Conservation (phyloP, 768 basidiomycete species). For the Boletus rubropictus region DNA sequence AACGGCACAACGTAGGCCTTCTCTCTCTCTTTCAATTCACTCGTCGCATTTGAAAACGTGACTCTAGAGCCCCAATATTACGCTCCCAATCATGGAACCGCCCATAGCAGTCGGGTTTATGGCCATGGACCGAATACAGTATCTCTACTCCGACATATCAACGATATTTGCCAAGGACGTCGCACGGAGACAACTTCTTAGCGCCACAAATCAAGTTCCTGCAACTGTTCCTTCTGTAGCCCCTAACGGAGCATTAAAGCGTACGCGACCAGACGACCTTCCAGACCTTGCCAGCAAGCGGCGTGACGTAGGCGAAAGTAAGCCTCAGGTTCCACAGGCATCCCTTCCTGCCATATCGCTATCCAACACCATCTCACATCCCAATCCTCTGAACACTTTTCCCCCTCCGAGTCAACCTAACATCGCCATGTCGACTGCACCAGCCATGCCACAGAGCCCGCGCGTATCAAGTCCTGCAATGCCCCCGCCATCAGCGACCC, state of each 20-base stretch:
- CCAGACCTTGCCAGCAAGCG: conserved; percentile 51
- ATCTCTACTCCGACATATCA: conserved; percentile 59
- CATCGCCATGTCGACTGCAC: conserved; percentile 12
- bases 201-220: conserved; percentile 25
- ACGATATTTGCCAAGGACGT: conserved; percentile 58
- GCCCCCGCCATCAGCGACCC: conserved; percentile 23
- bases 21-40: not conserved
- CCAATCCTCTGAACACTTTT: conserved; percentile 21
- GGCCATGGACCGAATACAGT: conserved; percentile 55
- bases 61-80: conserved; percentile 30
- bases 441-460: conserved; percentile 26
- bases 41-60: conserved; percentile 4
- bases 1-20: conserved; percentile 43
- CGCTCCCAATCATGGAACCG: conserved; percentile 54
- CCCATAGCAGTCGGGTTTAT: conserved; percentile 47
- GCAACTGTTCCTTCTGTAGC: conserved; percentile 14
- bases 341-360: conserved; percentile 23
- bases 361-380: conserved; percentile 13
- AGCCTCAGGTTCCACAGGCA: conserved; percentile 41
- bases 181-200: conserved; percentile 37
- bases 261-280: conserved; percentile 53
- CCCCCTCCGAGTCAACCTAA: conserved; percentile 16
- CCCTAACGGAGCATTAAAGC: conserved; percentile 44
- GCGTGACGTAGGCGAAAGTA: conserved; percentile 63
- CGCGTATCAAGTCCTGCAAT: conserved; percentile 31